Evolutionary conservation across 2,329 filamentous ascomycete genomes (phyloP), one percentile per base, ranked within the genome.

Genomic region (Graphilbum sp.): DNA sequence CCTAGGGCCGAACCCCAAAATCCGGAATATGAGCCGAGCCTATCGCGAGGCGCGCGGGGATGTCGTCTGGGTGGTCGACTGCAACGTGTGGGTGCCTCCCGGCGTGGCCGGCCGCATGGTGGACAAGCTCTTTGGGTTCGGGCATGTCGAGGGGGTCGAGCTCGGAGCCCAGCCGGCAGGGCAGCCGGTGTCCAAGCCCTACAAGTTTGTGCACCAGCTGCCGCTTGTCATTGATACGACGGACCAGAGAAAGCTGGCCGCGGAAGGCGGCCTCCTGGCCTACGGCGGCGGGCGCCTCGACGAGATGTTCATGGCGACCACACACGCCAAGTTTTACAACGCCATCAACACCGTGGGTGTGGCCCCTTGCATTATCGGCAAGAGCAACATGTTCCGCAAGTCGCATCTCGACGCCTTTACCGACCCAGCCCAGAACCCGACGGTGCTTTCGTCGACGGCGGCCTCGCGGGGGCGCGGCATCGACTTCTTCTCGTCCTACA

Each of bases 351-450:
- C 84, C 0, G 84, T 95, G 15, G 70, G 81, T 4, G 62, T 96
- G 37, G 90, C 90, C 0, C 90, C 92, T 9, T 98, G 90, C 57
- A 80, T 93, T 41, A 79, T 96, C 18, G 90, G 90, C 36, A 98
- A 98, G 62, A 93, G 85, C 51, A 96, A 92, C 61, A 96, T 98
- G 87, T 98, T 96, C 60, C 81, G 90, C 42, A 83, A 81, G 44
- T 83, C 84, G 0, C 88, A 98, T 50, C 73, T 98, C 27, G 74
- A 95, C 56, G 69, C 71, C 46, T 71, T 90, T 9, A 77, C 75
- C 24, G 57, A 69, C 50, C 55, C 68, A 27, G 36, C 54, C 37
- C 57, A 51, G 46, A 67, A 66, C 48, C 63, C 60, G 20, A 32
- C 37, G 1, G 49, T 61, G 45, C 54, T 63, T 47, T 44, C 50